phyloP scores from a whole-genome alignment of 2,329 filamentous ascomycete genomes.

The Bertia moriformis region DNA sequence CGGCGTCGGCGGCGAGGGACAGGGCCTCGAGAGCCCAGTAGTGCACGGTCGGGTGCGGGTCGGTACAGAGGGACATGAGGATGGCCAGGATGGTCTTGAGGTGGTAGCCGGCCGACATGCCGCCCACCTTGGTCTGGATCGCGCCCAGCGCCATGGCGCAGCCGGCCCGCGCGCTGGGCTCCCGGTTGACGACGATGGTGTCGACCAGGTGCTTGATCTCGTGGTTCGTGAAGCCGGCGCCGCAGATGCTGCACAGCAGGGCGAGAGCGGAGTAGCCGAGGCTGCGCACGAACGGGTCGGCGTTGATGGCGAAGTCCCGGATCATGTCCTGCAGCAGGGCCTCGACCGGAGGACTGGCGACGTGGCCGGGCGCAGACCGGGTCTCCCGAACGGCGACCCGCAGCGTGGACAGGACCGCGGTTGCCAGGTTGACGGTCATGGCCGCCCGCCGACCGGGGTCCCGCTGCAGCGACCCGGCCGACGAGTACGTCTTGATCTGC shows the following conservation, averaged over 20 bases:
- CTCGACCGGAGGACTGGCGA: constrained; percentile 64
- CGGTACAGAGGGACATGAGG: constrained; percentile 91
- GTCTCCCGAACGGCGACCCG: constrained; percentile 77
- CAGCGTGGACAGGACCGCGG: constrained; percentile 65
- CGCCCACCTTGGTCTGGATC: constrained; percentile 88
- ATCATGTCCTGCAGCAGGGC: constrained; percentile 68
- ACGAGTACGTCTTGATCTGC: constrained; percentile 80
- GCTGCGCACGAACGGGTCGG: constrained; percentile 72
- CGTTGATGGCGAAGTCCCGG: constrained; percentile 61
- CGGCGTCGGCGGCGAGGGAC: constrained; percentile 74
- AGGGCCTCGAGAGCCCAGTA: constrained; percentile 91
- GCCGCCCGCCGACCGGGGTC: constrained; percentile 81
- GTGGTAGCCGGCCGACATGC: constrained; percentile 93
- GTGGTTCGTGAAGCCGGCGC: constrained; percentile 73
- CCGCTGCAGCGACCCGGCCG: constrained; percentile 63
- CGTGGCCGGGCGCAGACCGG: constrained; percentile 53
- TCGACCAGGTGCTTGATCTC: constrained; percentile 89
- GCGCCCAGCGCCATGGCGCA: constrained; percentile 86
- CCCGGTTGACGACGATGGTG: constrained; percentile 82
- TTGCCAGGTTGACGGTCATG: constrained; percentile 77
- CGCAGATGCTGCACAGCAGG: constrained; percentile 68
- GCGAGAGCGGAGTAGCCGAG: constrained; percentile 77
- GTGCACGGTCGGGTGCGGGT: constrained; percentile 87
- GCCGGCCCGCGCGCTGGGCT: constrained; percentile 82
- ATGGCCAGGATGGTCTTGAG: constrained; percentile 95